Base-by-base conservation (phyloP, 1,284 basidiomycete species). In the Naganishia cerealis region DNA sequence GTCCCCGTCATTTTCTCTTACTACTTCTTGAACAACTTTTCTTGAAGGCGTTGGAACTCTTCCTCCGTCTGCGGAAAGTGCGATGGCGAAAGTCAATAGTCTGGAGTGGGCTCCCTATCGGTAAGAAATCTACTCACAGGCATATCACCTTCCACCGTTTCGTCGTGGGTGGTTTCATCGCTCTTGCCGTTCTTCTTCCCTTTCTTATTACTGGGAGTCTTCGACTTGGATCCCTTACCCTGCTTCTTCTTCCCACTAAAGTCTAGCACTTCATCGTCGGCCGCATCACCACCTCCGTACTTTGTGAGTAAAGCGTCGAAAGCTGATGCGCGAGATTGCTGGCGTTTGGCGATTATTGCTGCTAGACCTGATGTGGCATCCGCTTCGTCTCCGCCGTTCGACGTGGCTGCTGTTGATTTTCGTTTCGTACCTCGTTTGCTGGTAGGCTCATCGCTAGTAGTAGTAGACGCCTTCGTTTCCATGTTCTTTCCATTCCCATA, bases 291-390 rank as follows among this genome's bases (percentile, higher is more conserved):
- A 75, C 72, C 67, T 7, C 70, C 71, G 76, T 96, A 96, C 79
- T 95, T 96, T 0, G 87, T 87, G 40, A 91, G 89, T 67, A 96
- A 83, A 58, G 83, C 84, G 74, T 92, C 89, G 72, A 95, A 85
- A 76, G 90, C 89, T 54, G 84, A 81, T 70, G 87, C 85, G 77
- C 87, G 84, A 69, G 87, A 86, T 52, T 75, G 72, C 78, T 90
- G 89, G 72, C 88, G 85, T 80, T 88, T 88, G 70, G 90, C 81
- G 67, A 96, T 95, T 67, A 96, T 82, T 1, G 92, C 91, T 73
- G 90, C 87, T 69, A 96, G 82, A 18, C 85, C 86, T 1, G 87
- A 89, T 59, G 86, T 83, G 72, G 90, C 88, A 1, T 83, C 84
- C 2, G 79, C 85, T 2, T 79, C 83, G 36, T 67, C 72, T 8